Evolutionary conservation across 495 filamentous ascomycete genomes (phyloP), one percentile per base, ranked within the genome.

Genomic region (Daldinia concentrica): DNA sequence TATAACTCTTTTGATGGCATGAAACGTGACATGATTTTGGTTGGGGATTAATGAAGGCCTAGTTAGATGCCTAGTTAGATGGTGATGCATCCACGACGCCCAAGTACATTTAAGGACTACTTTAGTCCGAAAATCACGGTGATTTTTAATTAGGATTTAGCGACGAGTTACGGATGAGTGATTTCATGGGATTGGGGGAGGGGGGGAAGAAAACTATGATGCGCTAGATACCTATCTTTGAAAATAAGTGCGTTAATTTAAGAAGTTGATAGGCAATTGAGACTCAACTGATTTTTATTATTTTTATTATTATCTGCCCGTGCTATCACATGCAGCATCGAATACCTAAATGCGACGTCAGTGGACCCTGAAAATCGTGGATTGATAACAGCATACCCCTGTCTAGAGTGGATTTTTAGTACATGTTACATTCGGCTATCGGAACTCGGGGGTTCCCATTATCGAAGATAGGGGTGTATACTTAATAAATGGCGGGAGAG

Each of bases 111-210:
- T 30, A 26, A 32, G 41, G 56, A 57, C 36, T 43, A 17, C 22
- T 37, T 54, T 19, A 51, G 55, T 58, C 52, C 12, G 45, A 32
- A 22, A 15, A 17, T 7, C 32, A 34, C 24, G 69, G 30, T 24
- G 27, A 30, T 36, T 41, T n/a, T 57, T 54, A 30, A 17, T 5
- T 22, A 15, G 55, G 29, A 61, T 66, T 77, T 73, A 75, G 75
- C 75, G 75, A 74, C 29, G 66, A 74, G 67, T 76, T 72, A 76
- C 29, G 62, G 68, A 56, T 43, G 17, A 68, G 68, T 66, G 65
- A 62, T 37, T 69, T 66, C 43, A 68, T 61, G 56, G 50, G 41
- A 43, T 59, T 29, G 1, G 27, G 1, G 7, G 5, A 32, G 2
- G n/a, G n/a, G 36, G 34, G 37, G 50, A 54, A 27, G 30, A 22